Evolutionary conservation across 2,329 filamentous ascomycete genomes (phyloP), one percentile per base, ranked within the genome.

Genomic region (Aspergillus sp.): DNA sequence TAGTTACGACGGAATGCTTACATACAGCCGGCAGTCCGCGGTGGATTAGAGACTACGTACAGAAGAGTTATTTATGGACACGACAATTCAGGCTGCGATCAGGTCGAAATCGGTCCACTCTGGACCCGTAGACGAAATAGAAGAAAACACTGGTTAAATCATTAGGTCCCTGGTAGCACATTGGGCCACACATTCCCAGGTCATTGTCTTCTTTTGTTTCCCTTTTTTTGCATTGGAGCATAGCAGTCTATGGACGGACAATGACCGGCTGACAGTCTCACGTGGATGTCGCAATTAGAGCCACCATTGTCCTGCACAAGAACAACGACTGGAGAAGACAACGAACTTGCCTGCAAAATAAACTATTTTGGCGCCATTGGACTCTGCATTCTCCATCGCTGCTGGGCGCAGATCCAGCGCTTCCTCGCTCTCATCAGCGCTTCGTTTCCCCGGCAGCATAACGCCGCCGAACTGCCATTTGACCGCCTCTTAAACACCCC

Each of bases 361-460:
- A 30, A 30, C 25, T 30, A 30, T 30, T 30, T 30, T 30, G 25
- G 25, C 9, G 25, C 25, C 25, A 30, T 30, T 30, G 25, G 33
- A 7, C 33, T n/a, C 17, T 19, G 7, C 37, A 39, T 20, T 39
- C 17, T 19, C 1, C 15, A 15, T 43, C 41, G n/a, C 19, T 13
- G 41, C 20, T 43, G 41, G 41, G 41, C 41, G 22, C 33, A 43
- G 25, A 43, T 43, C 41, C 22, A 17, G n/a, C 22, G 38, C 12
- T 25, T 20, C 7, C 13, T n/a, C 13, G 6, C 9, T 20, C 17
- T 17, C 17, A 13, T 43, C 41, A 30, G 13, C 13, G 19, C 22
- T 47, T 49, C 43, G 50, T 52, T 52, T 52, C 50, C 50, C 47
- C 25, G 50, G 50, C 50, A 52, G 47, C 50, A 30, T 6, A 43